Conservation (phyloP, 73 alveolate species). For the Stentor roeselii region DNA sequence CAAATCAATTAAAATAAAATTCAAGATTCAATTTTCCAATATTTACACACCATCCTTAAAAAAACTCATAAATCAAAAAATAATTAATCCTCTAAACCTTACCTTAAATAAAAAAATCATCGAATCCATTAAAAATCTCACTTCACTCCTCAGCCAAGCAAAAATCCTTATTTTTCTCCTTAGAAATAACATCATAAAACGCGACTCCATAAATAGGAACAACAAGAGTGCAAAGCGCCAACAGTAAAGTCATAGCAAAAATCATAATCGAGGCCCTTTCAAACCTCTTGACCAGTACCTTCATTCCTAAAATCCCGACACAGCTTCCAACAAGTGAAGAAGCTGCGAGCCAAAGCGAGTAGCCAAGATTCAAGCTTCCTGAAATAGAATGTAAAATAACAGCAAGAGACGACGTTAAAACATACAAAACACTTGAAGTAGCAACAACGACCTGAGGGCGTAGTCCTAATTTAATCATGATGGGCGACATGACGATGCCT, state of each 20-base stretch:
- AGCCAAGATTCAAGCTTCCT: background rate
- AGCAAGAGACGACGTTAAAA: conserved; percentile 24
- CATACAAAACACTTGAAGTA: conserved; percentile 29
- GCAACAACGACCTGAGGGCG: conserved; percentile 37
- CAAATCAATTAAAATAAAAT: no score
- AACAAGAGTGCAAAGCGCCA: background rate
- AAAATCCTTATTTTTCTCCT: no score
- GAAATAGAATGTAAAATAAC: background rate
- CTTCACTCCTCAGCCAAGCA: no score
- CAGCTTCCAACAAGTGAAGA: background rate
- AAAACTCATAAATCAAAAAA: no score
- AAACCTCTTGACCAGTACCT: background rate
- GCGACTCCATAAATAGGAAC: background rate
- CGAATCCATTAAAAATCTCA: no score
- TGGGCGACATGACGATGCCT: conserved; percentile 39
- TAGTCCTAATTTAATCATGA: conserved; percentile 32
- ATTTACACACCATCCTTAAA: no score
- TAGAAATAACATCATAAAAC: background rate
- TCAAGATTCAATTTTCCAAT: no score
- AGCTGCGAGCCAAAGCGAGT: background rate
- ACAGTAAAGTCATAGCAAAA: background rate
- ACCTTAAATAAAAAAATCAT: no score
- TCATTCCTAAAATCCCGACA: conserved; percentile 10
- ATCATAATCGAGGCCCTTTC: conserved; percentile 14
- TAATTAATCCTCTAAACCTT: no score